Base-by-base conservation (phyloP, 495 filamentous ascomycete genomes). In the Aspergillus carlsbadensis region DNA sequence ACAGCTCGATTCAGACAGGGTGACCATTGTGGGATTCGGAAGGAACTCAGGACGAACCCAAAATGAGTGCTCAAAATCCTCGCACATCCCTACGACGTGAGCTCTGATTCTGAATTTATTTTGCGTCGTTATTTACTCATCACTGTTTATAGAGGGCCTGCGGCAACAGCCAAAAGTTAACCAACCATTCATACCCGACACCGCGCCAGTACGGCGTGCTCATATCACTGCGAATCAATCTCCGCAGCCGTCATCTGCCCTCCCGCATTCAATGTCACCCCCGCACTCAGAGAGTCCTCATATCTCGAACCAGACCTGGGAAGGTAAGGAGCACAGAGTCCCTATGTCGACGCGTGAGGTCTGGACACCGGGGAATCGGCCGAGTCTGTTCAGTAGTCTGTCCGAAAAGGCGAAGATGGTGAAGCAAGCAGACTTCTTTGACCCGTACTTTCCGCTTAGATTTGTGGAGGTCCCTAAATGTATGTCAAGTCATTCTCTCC, bases 161-260 rank as follows among this genome's bases (percentile, higher is more conserved):
- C 76, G 76, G 57, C 73, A 76, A 61, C 74, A 74, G 10, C 76
- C 76, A 4, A 78, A 74, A 55, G 61, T 67, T 26, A 75, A 78
- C 49, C 74, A 78, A 54, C 74, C 74, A n/a, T 76, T 78, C 48
- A 71, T 76, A 46, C 76, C 76, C 2, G 73, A 76, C 52, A 78
- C 76, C 31, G 60, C 71, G 17, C 73, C 74, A 33, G 67, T 65
- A 21, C 65, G 76, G 41, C 74, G 74, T 10, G 73, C 74, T 45
- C 66, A 69, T 46, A 59, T 60, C n/a, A 61, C 74, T 44, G 57
- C 68, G 29, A 70, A 60, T 44, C 58, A 65, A 47, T 75, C 74
- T 7, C 72, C 72, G 15, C 73, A 72, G 47, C 69, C 71, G 0
- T 39, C 58, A 43, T 22, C 59, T 17, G 59, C 63, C 36, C 69